Evolutionary conservation across 139 green algal species (phyloP), one percentile per base, ranked within the genome.

Genomic region (Volvox reticuliferus): DNA sequence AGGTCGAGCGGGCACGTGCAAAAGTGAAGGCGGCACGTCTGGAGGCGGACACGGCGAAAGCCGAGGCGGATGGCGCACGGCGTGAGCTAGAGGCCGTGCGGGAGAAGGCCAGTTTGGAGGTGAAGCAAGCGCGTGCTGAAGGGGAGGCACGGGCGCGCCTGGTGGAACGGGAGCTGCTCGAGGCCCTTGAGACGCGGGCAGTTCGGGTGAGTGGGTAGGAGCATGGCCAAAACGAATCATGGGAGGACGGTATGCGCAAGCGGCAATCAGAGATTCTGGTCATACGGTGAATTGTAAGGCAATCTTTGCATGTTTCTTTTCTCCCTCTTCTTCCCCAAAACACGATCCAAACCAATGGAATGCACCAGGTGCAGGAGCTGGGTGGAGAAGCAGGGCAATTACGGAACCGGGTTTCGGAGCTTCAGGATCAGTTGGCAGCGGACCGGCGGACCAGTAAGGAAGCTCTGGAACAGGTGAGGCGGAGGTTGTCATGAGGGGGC

Each of bases 381-480:
- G 5, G 5, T 2, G 69, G 37, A 0, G 44, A 82, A 50, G 36
- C n/a, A 0, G n/a, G 17, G 2, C 44, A 73, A 68, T 44, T 89
- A 28, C 85, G 69, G 0, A 30, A 19, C 6, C 37, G 35, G 18
- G 28, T 73, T 19, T n/a, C 28, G 17, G 37, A 55, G 44, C 85
- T 89, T 36, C 62, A 89, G 36, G 68, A 80, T 28, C 68, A 89
- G 68, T 3, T 89, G 68, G 16, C 2, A 37, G 36, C 67, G 14
- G 84, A 77, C 36, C 24, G 37, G 14, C 19, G 36, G 26, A 28
- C 84, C 22, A 65, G 33, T 67, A 44, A 17, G 24, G 83, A 88
- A 1, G 67, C 67, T 5, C 32, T 67, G 36, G 83, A 88, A 35
- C 83, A 88, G 44, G 44, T 55, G 44, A 55, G 44, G 44, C 44